Base-by-base conservation (phyloP, 208 protist genomes). In the Leishmania arabica region DNA sequence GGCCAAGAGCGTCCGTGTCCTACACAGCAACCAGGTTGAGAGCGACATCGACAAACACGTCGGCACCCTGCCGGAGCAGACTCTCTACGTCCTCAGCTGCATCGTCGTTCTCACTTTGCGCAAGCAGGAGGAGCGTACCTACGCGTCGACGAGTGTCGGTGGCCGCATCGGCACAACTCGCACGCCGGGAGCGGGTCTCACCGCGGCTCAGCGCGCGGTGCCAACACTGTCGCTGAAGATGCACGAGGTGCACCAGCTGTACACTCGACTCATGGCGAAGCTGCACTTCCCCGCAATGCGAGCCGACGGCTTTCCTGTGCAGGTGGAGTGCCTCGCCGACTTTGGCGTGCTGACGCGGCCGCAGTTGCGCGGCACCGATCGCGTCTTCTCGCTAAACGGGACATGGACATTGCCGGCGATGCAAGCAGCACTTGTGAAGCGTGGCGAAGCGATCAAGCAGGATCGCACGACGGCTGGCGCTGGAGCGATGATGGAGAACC, bases 41-140 rank as follows among this genome's bases (percentile, higher is more conserved):
- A 82, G 91, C 49, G 85, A 92, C 34, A 85, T 93, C 3, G 84
- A 91, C 70, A 84, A 86, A 60, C 86, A 95, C 82, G 80, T 96
- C 49, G 79, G 86, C 34, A 85, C 83, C 7, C 90, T 96, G 80
- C 91, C 93, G 47, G 91, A 96, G 84, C 91, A 96, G 80, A 89
- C 88, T 51, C 74, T 93, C 2, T 93, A 93, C 81, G 90, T 96
- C 7, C 85, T 96, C 8, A 90, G 93, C 83, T 96, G 93, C 83
- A 81, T 96, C 53, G 79, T 95, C 27, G 90, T 95, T 13, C 83
- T 96, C 15, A 88, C 85, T 24, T 74, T 88, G 65, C 90, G 90
- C 54, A 76, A 88, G 78, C 85, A 85, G 51, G 89, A 95, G 60
- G 84, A 84, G 77, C 74, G 84, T 31, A 66, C 77, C 24, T 49